Percentiles rank a stretch among this genome's conserved stretches.
Evolutionary conservation across 176 grass and related monocot genomes (phyloP).

Genomic region (Carex pumila): DNA sequence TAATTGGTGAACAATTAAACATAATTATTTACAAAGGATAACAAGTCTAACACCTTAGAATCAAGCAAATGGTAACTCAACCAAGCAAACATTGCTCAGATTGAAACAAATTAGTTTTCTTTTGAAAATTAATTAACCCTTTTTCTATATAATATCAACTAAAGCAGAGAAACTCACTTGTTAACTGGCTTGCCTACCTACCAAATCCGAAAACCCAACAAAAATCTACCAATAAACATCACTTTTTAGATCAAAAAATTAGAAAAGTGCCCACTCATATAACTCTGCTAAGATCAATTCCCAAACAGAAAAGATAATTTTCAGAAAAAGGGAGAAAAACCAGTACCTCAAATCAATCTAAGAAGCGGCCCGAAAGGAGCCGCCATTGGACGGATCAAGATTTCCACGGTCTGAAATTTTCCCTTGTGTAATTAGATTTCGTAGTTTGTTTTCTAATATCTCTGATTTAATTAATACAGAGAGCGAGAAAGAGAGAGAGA

Average conservation of each 20-base stretch:
- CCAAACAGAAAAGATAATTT: not conserved
- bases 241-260: not conserved
- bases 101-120: not conserved
- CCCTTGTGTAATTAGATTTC: not conserved
- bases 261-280: not conserved
- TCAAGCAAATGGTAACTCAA: not conserved
- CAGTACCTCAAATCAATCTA: slow-evolving; percentile 19
- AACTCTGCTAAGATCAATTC: not conserved
- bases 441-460: not conserved
- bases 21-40: not conserved
- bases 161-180: not conserved
- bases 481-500: not conserved
- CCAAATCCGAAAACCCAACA: slow-evolving; percentile 1
- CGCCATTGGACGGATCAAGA: slow-evolving; percentile 23
- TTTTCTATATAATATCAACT: slow-evolving; percentile 3
- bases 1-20: not conserved
- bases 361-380: slow-evolving; percentile 17
- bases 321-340: not conserved
- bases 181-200: not conserved
- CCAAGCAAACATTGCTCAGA: not conserved
- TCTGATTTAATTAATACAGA: not conserved
- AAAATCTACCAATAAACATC: not conserved
- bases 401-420: not conserved
- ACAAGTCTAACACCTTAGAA: not conserved
- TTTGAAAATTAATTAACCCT: not conserved